Percentiles rank a stretch among this genome's conserved stretches.
These are phyloP conservation scores for Penicillium sp. DNA, from an alignment of 2,329 filamentous ascomycete genomes.

Conservation along the genomic window DNA sequence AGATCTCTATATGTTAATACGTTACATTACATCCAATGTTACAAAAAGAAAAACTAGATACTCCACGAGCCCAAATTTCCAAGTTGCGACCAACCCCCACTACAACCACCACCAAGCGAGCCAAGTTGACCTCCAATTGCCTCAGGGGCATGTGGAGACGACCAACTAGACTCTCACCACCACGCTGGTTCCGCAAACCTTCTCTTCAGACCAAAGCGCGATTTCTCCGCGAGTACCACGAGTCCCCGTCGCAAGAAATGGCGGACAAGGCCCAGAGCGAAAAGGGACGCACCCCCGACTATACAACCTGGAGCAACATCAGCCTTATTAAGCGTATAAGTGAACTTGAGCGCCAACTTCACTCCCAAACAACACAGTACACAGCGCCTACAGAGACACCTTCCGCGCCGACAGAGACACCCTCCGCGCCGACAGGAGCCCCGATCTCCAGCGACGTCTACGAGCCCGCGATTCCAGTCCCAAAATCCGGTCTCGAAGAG, in stretches of 20 bases:
- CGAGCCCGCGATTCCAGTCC: conserved; percentile 21
- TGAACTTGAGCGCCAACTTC: conserved; percentile 65
- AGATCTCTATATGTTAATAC: background rate
- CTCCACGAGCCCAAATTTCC: conserved; percentile 14
- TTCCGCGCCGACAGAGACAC: background rate
- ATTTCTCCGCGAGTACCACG: background rate
- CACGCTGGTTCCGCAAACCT: conserved; percentile 13
- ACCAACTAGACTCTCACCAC: conserved; percentile 12
- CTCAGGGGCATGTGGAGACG: conserved; percentile 34
- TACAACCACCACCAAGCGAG: conserved; percentile 1
- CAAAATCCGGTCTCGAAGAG: background rate
- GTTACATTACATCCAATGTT: background rate
- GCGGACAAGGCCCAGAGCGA: conserved; percentile 7
- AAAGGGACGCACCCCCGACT: conserved; percentile 42
- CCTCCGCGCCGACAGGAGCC: background rate
- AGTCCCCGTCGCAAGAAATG: conserved; percentile 23
- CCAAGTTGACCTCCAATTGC: conserved; percentile 2
- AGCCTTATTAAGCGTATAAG: conserved; percentile 68
- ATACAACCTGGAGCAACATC: conserved; percentile 67
- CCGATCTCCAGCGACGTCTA: conserved; percentile 18
- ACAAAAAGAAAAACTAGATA: conserved; percentile 9
- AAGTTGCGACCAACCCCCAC: background rate
- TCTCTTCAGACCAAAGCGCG: background rate
- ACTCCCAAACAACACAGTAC: conserved; percentile 47
- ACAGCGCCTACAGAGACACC: conserved; percentile 2